These are phyloP conservation scores for Lachnellula suecica DNA, from an alignment of 2,329 filamentous ascomycete genomes.

Conservation along the genomic window DNA sequence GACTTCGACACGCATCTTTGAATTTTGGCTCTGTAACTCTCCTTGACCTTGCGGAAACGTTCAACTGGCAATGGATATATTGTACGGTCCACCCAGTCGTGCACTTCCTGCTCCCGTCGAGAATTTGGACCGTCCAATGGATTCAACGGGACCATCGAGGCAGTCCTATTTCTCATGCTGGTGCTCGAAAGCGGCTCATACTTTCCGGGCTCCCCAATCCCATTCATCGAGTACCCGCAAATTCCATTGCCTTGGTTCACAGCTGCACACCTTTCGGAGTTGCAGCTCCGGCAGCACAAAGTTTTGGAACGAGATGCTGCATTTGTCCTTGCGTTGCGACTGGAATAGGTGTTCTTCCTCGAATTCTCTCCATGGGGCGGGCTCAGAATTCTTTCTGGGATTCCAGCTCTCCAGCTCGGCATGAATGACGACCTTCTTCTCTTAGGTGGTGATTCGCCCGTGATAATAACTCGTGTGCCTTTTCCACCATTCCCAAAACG, in stretches of 20 bases:
- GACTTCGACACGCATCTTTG: too few species aligned
- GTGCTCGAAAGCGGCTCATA: not conserved
- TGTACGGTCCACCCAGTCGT: not conserved
- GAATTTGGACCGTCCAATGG: not conserved
- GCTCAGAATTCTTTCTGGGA: not conserved
- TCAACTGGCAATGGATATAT: not conserved
- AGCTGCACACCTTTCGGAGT: not conserved
- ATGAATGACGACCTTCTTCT: not conserved
- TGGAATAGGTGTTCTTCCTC: not conserved
- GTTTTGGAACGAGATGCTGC: not conserved
- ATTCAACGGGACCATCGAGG: not conserved
- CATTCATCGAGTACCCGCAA: not conserved
- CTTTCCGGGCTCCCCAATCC: not conserved
- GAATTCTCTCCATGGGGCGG: not conserved
- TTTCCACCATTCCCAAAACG: not conserved
- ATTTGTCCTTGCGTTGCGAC: not conserved
- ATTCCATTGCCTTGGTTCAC: not conserved
- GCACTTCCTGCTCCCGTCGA: not conserved
- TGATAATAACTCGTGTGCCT: not conserved
- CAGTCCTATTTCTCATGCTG: not conserved
- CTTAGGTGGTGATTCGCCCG: not conserved
- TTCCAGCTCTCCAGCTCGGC: not conserved
- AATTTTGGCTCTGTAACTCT: not conserved
- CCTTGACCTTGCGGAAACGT: not conserved
- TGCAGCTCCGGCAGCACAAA: not conserved